These are phyloP conservation scores for Phytophthora cactorum DNA, from an alignment of 352 stramenopile genomes.

Conservation along the genomic window DNA sequence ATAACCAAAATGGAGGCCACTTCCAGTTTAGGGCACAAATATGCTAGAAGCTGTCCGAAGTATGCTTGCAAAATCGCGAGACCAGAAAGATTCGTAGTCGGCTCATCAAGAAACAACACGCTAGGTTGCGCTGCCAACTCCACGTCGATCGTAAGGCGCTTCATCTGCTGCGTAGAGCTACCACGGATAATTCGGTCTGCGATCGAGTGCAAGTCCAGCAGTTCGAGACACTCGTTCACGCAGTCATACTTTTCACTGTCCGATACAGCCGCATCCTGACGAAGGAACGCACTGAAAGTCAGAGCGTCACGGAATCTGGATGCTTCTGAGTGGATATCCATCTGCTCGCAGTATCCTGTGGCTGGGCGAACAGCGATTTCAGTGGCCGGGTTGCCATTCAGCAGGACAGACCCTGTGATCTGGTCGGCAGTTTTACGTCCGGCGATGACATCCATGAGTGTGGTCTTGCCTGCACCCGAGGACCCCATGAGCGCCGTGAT, in stretches of 20 bases:
- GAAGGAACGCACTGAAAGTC: slow-evolving; percentile 64
- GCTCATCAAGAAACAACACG: slow-evolving; percentile 79
- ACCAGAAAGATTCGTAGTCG: slow-evolving; percentile 48
- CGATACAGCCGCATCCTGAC: slow-evolving; percentile 31
- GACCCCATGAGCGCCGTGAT: slow-evolving; percentile 92
- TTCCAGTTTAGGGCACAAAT: slow-evolving; percentile 37
- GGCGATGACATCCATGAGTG: slow-evolving; percentile 27
- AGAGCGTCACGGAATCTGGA: too few relatives aligned
- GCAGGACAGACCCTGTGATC: slow-evolving; percentile 64
- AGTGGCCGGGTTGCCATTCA: slow-evolving; percentile 73
- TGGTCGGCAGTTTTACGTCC: slow-evolving; percentile 14
- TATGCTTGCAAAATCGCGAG: slow-evolving; percentile 54
- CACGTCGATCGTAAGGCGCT: slow-evolving; percentile 45
- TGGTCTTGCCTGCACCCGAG: slow-evolving; percentile 67
- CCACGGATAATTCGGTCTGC: slow-evolving; percentile 35
- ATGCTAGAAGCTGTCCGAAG: slow-evolving; percentile 50
- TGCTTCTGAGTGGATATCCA: too few relatives aligned
- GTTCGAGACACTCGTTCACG: slow-evolving; percentile 33
- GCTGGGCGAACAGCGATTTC: slow-evolving; percentile 29
- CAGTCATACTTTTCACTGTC: slow-evolving; percentile 27
- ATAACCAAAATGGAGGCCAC: slow-evolving; percentile 34
- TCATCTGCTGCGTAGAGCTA: slow-evolving; percentile 44
- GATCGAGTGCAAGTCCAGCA: slow-evolving; percentile 29
- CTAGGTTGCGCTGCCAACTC: slow-evolving; percentile 74
- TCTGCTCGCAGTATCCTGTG: slow-evolving; percentile 40